Evolutionary conservation across 352 stramenopile species (phyloP).

Genomic region (Pythium aquatile): DNA sequence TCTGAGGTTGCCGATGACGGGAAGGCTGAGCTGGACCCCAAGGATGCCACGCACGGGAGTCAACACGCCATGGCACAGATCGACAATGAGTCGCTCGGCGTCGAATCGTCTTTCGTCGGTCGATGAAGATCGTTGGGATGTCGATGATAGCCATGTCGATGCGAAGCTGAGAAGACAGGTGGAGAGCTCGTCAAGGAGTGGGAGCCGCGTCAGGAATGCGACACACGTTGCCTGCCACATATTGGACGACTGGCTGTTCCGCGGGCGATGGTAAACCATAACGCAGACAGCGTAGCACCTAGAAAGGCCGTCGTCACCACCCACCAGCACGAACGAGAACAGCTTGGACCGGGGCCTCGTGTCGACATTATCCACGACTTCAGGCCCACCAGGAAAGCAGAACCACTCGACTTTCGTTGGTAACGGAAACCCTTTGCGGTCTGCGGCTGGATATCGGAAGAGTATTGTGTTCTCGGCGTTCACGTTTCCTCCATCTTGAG

Average conservation of each 20-base stretch:
- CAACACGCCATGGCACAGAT: slow-evolving; percentile 56
- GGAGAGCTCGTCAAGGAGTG: slow-evolving; percentile 53
- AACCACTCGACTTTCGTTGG: slow-evolving; percentile 90
- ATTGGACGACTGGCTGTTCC: slow-evolving; percentile 17
- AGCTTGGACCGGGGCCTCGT: slow-evolving; percentile 46
- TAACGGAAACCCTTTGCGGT: slow-evolving; percentile 60
- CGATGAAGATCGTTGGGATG: neutral
- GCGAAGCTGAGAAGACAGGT: slow-evolving; percentile 57
- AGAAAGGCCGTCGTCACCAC: slow-evolving; percentile 67
- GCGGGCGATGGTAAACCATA: slow-evolving; percentile 59
- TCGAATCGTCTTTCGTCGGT: neutral
- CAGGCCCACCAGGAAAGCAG: slow-evolving; percentile 71
- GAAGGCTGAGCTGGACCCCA: slow-evolving; percentile 55
- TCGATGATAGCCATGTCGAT: slow-evolving; percentile 41
- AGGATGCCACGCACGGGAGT: slow-evolving; percentile 67
- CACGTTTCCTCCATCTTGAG: slow-evolving; percentile 12
- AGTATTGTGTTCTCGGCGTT: slow-evolving; percentile 53
- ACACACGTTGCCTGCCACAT: slow-evolving; percentile 72
- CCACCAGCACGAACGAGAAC: slow-evolving; percentile 82
- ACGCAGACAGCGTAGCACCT: slow-evolving; percentile 71
- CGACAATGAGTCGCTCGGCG: slow-evolving; percentile 39
- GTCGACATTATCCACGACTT: slow-evolving; percentile 48
- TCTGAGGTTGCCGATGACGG: slow-evolving; percentile 28
- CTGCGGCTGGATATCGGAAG: slow-evolving; percentile 56
- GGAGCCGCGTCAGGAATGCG: slow-evolving; percentile 67